Conservation (phyloP, 345 rosid genomes). For the Sonneratia caseolaris region DNA sequence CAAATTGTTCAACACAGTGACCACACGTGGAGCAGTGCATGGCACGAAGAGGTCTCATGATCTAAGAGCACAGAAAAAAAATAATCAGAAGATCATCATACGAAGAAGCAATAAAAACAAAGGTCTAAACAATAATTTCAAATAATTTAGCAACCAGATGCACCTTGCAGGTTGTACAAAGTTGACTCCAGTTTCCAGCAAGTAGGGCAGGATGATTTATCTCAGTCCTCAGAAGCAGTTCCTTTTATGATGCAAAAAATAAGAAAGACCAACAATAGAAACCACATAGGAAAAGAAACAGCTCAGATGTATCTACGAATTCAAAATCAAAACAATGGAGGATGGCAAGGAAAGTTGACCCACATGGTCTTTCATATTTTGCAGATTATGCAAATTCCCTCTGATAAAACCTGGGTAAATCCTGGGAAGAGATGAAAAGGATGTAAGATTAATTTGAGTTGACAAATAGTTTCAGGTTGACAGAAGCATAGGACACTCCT, state of each 20-base stretch:
- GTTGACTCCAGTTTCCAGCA: conserved; percentile 96
- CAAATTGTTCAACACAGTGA: conserved; percentile 96
- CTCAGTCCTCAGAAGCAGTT: conserved; percentile 81
- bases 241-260: conserved; percentile 29
- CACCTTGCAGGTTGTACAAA: conserved; percentile 98
- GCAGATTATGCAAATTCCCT: conserved; percentile 67
- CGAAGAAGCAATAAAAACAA: conserved; percentile 9
- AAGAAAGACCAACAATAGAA: neutral
- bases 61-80: conserved; percentile 27
- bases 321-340: neutral
- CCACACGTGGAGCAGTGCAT: conserved; percentile 90
- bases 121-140: neutral
- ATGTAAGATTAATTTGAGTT: neutral
- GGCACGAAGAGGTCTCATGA: conserved; percentile 92
- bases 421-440: conserved; percentile 32
- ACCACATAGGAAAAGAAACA: neutral
- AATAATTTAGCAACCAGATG: neutral
- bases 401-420: conserved; percentile 89
- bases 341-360: conserved; percentile 17
- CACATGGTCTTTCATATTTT: conserved; percentile 85
- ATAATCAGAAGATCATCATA: conserved; percentile 8
- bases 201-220: conserved; percentile 84
- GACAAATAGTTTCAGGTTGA: neutral
- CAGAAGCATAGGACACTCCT: neutral
- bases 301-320: neutral